Evolutionary conservation across 495 filamentous ascomycete genomes (phyloP), one percentile per base, ranked within the genome.

Genomic region (Tuber magnatum): DNA sequence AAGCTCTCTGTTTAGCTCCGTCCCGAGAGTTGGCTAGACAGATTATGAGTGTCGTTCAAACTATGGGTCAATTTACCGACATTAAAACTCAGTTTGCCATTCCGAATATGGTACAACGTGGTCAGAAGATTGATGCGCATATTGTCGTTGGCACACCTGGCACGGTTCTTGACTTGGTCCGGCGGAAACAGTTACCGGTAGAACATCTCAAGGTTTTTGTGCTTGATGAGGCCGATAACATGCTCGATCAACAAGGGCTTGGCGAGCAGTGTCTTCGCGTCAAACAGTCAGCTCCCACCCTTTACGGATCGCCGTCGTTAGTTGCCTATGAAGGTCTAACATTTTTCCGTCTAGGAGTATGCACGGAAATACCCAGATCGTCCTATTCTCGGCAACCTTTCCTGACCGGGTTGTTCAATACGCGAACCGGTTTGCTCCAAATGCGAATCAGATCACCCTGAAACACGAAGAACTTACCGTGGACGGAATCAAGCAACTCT

Each of bases 351-450:
- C n/a, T 42, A 72, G 69, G 32, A 75, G 48, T 61, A 71, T 71
- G 71, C 70, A 65, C 43, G 70, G 1, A 46, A 85, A 85, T 73
- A 87, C 92, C 43, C 95, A 99, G 83, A 89, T 93, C 69, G 91
- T 97, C 51, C 89, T 99, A 18, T 98, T 99, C 85, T 97, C 94
- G 24, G 96, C 96, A 28, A 99, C 96, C 0, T 99, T 98, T 84
- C 94, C 96, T 0, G 86, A 90, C 3, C 87, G 92, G 70, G 94
- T 99, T 32, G 87, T 93, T 82, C 84, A 86, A 74, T 99, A 93
- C 80, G 95, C 94, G 8, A 84, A 86, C 42, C 86, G 86, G 71
- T 98, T 94, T 81, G 92, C 94, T 9, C 94, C 94, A 9, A 87
- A 90, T 20, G 91, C 95, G 32, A 96, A 97, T 84, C 87, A 93